phyloP scores from a whole-genome alignment of 2,329 filamentous ascomycete species.

The Trichoderma asperellum region DNA sequence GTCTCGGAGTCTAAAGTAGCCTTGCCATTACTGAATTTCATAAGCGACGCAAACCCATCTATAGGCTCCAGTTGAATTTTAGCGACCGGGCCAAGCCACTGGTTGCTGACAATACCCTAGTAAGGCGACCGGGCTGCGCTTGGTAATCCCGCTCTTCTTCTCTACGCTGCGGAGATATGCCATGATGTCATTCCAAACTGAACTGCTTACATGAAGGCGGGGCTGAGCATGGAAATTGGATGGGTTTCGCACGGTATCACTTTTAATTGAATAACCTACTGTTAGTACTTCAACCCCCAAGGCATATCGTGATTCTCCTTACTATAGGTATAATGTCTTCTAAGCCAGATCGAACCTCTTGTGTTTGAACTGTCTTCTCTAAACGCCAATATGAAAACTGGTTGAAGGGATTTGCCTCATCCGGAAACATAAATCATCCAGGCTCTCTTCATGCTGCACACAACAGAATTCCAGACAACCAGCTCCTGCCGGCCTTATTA shows the following conservation, averaged over 20 bases:
- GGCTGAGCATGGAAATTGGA: too few relatives aligned
- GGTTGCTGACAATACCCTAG: too few relatives aligned
- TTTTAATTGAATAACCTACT: neutral
- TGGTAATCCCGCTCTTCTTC: neutral
- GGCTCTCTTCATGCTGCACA: neutral
- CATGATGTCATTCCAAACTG: neutral
- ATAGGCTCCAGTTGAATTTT: neutral
- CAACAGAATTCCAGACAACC: neutral
- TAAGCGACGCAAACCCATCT: too few relatives aligned
- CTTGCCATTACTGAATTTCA: too few relatives aligned
- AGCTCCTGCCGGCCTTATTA: neutral
- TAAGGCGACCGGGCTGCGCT: neutral
- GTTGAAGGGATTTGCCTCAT: neutral
- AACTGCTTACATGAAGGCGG: neutral
- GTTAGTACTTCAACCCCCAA: neutral
- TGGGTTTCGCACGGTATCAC: neutral
- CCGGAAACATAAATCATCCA: neutral
- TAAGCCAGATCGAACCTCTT: neutral
- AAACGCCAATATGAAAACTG: neutral
- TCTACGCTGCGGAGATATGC: neutral
- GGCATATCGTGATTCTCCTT: neutral
- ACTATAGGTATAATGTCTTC: neutral
- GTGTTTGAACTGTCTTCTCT: neutral
- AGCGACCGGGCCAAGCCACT: too few relatives aligned
- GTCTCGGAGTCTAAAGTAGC: too few relatives aligned